Evolutionary conservation across 2,329 filamentous ascomycete genomes (phyloP), one percentile per base, ranked within the genome.

Genomic region (Ophiocordyceps robertsii): DNA sequence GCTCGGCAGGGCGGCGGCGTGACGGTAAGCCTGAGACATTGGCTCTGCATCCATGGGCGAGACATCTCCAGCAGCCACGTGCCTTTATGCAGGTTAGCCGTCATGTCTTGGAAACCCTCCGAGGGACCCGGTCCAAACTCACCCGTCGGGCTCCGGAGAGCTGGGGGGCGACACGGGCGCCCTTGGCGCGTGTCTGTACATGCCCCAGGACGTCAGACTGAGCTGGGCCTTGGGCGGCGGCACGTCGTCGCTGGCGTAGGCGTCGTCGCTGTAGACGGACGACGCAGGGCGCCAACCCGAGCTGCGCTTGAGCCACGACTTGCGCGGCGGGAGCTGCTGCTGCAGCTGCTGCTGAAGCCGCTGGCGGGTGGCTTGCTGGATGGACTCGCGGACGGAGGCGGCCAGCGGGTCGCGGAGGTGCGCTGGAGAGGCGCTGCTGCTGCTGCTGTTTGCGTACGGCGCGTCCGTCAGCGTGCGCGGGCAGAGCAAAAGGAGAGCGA

Each of bases 101-200:
- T 27, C 24, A 7, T 27, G 24, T 6, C 6, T 27, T 27, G 24
- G 3, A 38, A 21, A 3, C 36, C 14, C 7, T 11, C 10, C 9
- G 3, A 12, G n/a, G 13, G 37, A 21, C 12, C 24, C 19, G 27
- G 37, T 38, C 4, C 46, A 29, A 43, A 40, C 70, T 66, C 62
- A 73, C 69, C 50, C 56, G 38, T 56, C 52, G 10, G 61, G 51
- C 43, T 77, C 73, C 21, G 73, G 73, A 36, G 73, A 77, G 60
- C 73, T 77, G 29, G 72, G 72, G 41, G 73, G 73, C 11, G 73
- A 77, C 47, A 77, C 64, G 42, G 56, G 54, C 47, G 57, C 46
- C 68, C 75, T 37, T 65, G 69, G 55, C 74, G 39, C 29, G 39
- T 51, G 56, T 39, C 51, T 46, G 46, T 53, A 51, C 47, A 52